A percentile compares a stretch with the other conserved stretches of the same genome.
Conservation (phyloP, 768 basidiomycete genomes). For the Phaeolepiota aurea region DNA sequence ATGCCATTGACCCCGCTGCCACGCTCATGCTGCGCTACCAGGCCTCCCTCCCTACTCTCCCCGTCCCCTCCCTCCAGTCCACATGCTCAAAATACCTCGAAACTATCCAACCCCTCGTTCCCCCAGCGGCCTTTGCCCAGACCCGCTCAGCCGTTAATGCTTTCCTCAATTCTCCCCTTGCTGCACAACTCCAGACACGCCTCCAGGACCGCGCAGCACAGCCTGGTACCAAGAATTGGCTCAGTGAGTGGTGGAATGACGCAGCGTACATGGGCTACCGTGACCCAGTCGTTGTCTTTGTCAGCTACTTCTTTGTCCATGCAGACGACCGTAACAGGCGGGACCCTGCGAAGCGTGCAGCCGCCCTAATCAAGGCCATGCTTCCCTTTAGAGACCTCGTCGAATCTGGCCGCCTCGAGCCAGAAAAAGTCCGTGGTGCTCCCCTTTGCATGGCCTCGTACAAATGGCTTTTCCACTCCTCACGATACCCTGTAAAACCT, state of each 20-base stretch:
- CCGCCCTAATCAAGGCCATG: conserved; percentile 77
- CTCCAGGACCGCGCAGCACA: conserved; percentile 67
- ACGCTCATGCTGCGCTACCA: conserved; percentile 70
- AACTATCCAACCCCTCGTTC: conserved; percentile 69
- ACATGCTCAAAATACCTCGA: conserved; percentile 88
- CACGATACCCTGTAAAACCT: conserved; percentile 79
- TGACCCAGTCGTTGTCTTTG: conserved; percentile 85
- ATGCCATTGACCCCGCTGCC: conserved; percentile 41
- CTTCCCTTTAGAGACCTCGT: conserved; percentile 78
- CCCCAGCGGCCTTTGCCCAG: conserved; percentile 47
- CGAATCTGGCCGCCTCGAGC: conserved; percentile 77
- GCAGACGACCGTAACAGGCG: conserved; percentile 48
- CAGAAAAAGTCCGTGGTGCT: conserved; percentile 70
- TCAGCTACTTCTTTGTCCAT: conserved; percentile 95
- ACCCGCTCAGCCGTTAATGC: conserved; percentile 52
- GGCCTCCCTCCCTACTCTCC: conserved; percentile 64
- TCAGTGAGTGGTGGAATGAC: conserved; percentile 99
- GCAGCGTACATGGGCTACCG: conserved; percentile 81
- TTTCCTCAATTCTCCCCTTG: conserved; percentile 66
- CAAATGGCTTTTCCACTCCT: conserved; percentile 95
- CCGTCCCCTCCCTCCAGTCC: conserved; percentile 76
- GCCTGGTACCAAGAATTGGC: conserved; percentile 63
- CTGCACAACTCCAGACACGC: conserved; percentile 66
- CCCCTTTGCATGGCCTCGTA: conserved; percentile 93
- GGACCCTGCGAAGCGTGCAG: conserved; percentile 65